These are phyloP conservation scores for Buddleja alternifolia DNA, from an alignment of 257 asterid genomes.

Conservation along the genomic window DNA sequence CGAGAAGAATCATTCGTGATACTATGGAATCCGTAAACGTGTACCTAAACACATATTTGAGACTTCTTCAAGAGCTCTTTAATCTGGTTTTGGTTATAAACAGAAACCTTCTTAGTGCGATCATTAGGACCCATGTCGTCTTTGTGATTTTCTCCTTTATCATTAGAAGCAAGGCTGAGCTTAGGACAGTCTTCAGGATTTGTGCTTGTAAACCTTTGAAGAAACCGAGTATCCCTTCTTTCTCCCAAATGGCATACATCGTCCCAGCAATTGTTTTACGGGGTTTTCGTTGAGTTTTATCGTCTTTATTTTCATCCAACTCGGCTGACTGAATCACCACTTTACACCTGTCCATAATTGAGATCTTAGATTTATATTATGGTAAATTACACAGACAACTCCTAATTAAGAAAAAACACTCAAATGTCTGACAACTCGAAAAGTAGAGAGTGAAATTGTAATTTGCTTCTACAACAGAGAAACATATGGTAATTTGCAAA, in stretches of 20 bases:
- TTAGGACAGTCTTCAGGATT: constrained; percentile 82
- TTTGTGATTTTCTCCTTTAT: constrained; percentile 86
- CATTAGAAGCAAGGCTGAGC: constrained; percentile 88
- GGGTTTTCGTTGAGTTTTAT: constrained; percentile 35
- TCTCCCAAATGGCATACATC: constrained; percentile 61
- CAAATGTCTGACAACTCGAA: too few species aligned
- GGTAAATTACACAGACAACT: neutral
- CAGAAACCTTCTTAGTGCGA: constrained; percentile 60
- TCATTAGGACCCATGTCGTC: constrained; percentile 74
- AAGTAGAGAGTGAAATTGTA: too few species aligned
- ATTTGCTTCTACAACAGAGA: too few species aligned
- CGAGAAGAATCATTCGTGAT: neutral
- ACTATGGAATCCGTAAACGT: neutral
- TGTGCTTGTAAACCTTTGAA: constrained; percentile 89
- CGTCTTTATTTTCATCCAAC: constrained; percentile 47
- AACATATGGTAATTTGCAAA: too few species aligned
- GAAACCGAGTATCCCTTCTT: constrained; percentile 79
- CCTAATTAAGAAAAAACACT: neutral
- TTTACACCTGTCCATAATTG: constrained; percentile 61
- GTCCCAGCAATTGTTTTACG: constrained; percentile 65
- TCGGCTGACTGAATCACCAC: constrained; percentile 87
- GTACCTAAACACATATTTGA: constrained; percentile 1
- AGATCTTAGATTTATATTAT: constrained; percentile 10
- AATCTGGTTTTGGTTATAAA: constrained; percentile 50
- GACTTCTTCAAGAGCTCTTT: constrained; percentile 51